Conservation (phyloP, 2,329 filamentous ascomycete genomes). For the Claviceps arundinis region DNA sequence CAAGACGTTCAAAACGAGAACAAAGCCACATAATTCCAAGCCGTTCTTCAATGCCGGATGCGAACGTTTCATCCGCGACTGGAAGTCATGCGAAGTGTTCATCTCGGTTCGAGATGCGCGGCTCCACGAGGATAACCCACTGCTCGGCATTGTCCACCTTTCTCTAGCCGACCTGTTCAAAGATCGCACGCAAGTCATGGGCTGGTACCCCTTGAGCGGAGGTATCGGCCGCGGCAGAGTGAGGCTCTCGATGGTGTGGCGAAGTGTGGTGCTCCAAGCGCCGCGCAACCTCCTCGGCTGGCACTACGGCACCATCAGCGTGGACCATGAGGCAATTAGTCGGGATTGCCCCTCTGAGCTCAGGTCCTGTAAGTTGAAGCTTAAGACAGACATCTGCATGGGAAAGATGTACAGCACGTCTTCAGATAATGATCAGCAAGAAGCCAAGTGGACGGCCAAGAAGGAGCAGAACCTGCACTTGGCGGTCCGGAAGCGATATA, state of each 20-base stretch:
- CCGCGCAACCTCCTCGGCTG: constrained; percentile 49
- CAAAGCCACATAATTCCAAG: constrained; percentile 65
- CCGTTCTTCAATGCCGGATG: constrained; percentile 69
- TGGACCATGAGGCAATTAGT: constrained; percentile 36
- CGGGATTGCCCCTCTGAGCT: constrained; percentile 34
- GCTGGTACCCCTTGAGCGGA: constrained; percentile 53
- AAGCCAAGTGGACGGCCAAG: constrained; percentile 39
- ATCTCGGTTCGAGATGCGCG: constrained; percentile 54
- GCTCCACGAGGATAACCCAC: constrained; percentile 54
- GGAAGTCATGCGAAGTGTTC: constrained; percentile 52
- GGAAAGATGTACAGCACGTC: constrained; percentile 41
- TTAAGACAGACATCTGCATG: constrained; percentile 42
- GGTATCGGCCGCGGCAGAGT: constrained; percentile 60
- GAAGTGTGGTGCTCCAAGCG: constrained; percentile 51
- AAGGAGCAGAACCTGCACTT: constrained; percentile 30
- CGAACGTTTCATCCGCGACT: constrained; percentile 59
- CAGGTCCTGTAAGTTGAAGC: constrained; percentile 39
- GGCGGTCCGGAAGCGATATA: constrained; percentile 47
- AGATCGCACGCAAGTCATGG: constrained; percentile 50
- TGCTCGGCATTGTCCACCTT: constrained; percentile 58
- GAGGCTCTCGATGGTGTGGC: constrained; percentile 59
- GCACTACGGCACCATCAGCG: constrained; percentile 58
- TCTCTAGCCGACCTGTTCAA: constrained; percentile 49
- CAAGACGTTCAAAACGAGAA: constrained; percentile 55
- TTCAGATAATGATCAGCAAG: constrained; percentile 14